Base-by-base conservation (phyloP, 179 eudicot genomes). In the Patellifolia procumbens region DNA sequence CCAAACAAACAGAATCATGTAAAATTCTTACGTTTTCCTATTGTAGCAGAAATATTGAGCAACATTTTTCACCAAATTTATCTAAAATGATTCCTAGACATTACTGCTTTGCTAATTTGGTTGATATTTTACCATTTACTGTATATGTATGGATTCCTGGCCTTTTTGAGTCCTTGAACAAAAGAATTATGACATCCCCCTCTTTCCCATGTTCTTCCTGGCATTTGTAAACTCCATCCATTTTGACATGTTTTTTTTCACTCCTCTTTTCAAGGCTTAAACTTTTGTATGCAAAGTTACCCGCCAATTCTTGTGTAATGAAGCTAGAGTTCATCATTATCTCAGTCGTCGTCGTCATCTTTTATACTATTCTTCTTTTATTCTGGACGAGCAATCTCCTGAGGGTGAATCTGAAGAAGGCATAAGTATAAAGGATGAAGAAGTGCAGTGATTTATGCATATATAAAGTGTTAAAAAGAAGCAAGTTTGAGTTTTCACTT, bases 321-420 rank as follows among this genome's bases (percentile, higher is more conserved):
- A 37, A 35, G 72, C 70, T 60, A 39, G 16, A 39, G 60, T 72
- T 74, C 72, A 32, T 43, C 81, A 62, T 53, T 65, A 69, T 67
- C 78, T 51, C 31, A 68, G 49, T 65, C 77, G 59, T 70, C 26
- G n/a, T 65, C 80, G 49, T 37, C 72, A 56, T 63, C 76, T 56
- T 71, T 11, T 8, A 11, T 31, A 42, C 22, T 17, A 0, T 19
- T 45, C 10, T 19, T 48, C 70, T 24, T 65, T 71, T 68, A 71
- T 71, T 69, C 68, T 39, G 70, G 79, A 78, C 70, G 79, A 55
- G 66, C 26, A 24, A 24, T 61, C 26, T 75, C 81, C 29, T 60
- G 66, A 42, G 75, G 82, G 31, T 82, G 82, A 75, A 78, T 71
- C 85, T 82, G 81, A 39, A 74, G 48, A 7, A 73, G 34, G 42